Base-by-base conservation (phyloP, 139 green algal genomes). In the Haematococcus lacustris region DNA sequence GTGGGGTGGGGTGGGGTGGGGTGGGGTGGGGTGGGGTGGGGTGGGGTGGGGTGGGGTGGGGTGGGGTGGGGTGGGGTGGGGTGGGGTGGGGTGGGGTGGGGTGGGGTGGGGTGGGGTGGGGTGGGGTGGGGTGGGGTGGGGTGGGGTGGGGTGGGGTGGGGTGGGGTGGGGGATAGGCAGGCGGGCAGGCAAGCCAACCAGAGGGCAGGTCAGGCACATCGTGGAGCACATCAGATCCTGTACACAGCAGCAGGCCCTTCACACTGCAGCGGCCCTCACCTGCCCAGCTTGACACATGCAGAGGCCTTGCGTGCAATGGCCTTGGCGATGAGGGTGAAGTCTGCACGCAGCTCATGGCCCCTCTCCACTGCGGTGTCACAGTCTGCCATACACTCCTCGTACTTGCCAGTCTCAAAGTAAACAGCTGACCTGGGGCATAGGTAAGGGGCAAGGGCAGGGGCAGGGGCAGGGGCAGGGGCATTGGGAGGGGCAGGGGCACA, bases 281-380 rank as follows among this genome's bases (percentile, higher is more conserved):
- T 77, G 38, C 68, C 83, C 71, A 84, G 66, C 85, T 96, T 95
- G n/a, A 88, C 87, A 32, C 96, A 86, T 7, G 93, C 93, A 37
- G 88, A 93, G 70, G 86, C 95, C 76, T 97, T 97, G 66, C 95
- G 86, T 17, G 92, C 90, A 57, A 98, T 77, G 0, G 94, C 94
- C 7, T 88, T 79, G 1, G 90, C 92, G 28, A 99, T 82, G 47
- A 97, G 61, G 76, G 96, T 96, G 80, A 93, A 98, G 84, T 99
- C 95, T 1, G 89, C 85, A 30, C 67, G 43, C 65, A 95, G 59
- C 81, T 95, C 90, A 0, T 88, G 83, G 21, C 88, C 95, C 21
- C 71, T 62, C 78, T 97, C 91, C 43, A 98, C 86, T 17, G 91
- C 90, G 34, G 76, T 71, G 51, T 98, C 90, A 78, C 95, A 98